Evolutionary conservation across 495 filamentous ascomycete species (phyloP).

Genomic region (Aspergillus asperescens): DNA sequence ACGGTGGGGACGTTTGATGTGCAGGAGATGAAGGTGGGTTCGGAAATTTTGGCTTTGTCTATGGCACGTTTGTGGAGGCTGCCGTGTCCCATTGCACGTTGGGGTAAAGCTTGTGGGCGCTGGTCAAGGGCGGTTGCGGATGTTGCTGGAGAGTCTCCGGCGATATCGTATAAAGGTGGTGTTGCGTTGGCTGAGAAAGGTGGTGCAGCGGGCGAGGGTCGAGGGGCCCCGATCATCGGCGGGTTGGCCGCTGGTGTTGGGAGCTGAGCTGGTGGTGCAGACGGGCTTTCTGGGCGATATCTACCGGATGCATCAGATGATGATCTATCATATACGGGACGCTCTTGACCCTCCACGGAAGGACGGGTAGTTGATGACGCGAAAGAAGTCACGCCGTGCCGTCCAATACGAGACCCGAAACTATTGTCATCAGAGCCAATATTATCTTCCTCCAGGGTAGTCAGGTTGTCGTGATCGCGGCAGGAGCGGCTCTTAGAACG

Average conservation of each 20-base stretch:
- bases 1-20: conserved; percentile 69
- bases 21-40: conserved; percentile 72
- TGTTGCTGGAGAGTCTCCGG: conserved; percentile 23
- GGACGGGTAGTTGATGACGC: conserved; percentile 37
- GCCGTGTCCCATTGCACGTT: conserved; percentile 27
- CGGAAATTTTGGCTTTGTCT: conserved; percentile 74
- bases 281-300: conserved; percentile 46
- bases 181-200: conserved; percentile 55
- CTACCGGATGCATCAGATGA: conserved; percentile 41
- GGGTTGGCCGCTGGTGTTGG: conserved; percentile 29
- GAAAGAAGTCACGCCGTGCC: conserved; percentile 23
- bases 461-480: conserved; percentile 44
- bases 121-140: conserved; percentile 18
- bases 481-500: conserved; percentile 53
- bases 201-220: conserved; percentile 50
- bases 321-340: conserved; percentile 31
- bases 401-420: conserved; percentile 22
- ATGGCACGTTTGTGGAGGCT: conserved; percentile 56
- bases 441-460: conserved; percentile 33
- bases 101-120: conserved; percentile 17
- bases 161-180: conserved; percentile 43
- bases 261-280: conserved; percentile 39
- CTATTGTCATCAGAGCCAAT: conserved; percentile 28
- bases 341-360: conserved; percentile 35
- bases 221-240: conserved; percentile 45